Conservation (phyloP, 2,329 filamentous ascomycete species). For the Aureobasidium sp. region DNA sequence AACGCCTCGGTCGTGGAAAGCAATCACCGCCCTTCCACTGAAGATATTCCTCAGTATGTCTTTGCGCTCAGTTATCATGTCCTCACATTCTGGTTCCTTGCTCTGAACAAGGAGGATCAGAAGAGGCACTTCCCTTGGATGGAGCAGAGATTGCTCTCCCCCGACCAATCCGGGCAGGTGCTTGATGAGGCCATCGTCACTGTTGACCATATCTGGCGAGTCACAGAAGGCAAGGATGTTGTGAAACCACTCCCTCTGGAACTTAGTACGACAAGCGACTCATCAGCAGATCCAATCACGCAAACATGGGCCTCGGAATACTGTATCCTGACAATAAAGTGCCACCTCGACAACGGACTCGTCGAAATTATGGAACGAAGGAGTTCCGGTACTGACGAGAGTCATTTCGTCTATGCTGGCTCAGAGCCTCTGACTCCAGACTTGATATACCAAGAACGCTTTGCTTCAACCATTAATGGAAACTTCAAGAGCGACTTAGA, state of each 20-base stretch:
- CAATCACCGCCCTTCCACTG: constrained; percentile 34
- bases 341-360: neutral
- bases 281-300: neutral
- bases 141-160: constrained; percentile 25
- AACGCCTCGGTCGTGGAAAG: neutral
- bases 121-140: constrained; percentile 71
- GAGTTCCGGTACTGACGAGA: constrained; percentile 13
- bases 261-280: neutral
- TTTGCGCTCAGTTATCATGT: constrained; percentile 91
- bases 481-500: constrained; percentile 11
- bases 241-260: neutral
- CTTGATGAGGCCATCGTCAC: constrained; percentile 93
- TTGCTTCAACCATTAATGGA: constrained; percentile 8
- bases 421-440: constrained; percentile 40
- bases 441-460: constrained; percentile 40
- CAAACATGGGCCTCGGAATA: constrained; percentile 12
- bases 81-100: constrained; percentile 94
- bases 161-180: constrained; percentile 64
- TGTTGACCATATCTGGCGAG: constrained; percentile 88
- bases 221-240: constrained; percentile 38
- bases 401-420: constrained; percentile 7
- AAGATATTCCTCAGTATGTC: constrained; percentile 86
- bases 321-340: constrained; percentile 14
- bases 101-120: constrained; percentile 75
- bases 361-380: constrained; percentile 14